These are phyloP conservation scores for Termitomyces sp. DNA, from an alignment of 768 basidiomycete genomes.

Conservation along the genomic window DNA sequence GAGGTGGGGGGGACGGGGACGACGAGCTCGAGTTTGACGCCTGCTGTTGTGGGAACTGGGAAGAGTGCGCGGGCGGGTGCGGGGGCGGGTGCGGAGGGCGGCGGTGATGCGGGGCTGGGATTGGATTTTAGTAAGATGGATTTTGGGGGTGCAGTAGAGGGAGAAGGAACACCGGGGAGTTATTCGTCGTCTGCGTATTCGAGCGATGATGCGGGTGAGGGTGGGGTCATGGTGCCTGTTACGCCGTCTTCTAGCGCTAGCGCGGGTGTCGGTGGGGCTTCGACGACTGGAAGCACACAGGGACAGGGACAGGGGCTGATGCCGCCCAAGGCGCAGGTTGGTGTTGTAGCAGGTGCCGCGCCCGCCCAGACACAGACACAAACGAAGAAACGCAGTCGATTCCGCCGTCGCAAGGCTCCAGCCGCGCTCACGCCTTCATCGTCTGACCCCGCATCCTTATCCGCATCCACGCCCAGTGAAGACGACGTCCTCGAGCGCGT, in stretches of 20 bases:
- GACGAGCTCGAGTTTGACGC: constrained; percentile 30
- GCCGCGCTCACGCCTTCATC: constrained; percentile 1
- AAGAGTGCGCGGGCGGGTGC: too few relatives aligned
- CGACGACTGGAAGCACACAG: background rate
- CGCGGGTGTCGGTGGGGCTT: too few relatives aligned
- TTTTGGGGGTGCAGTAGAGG: constrained; percentile 10
- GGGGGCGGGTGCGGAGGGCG: too few relatives aligned
- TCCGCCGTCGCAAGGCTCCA: constrained; percentile 15
- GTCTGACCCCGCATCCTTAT: background rate
- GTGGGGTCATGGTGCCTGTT: too few relatives aligned
- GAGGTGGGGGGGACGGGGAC: too few relatives aligned
- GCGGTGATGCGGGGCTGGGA: constrained; percentile 19
- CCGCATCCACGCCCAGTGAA: background rate
- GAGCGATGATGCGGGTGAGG: constrained; percentile 44
- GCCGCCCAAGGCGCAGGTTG: background rate
- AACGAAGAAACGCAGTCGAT: constrained; percentile 15
- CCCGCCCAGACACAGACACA: constrained; percentile 12
- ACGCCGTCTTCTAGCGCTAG: constrained; percentile 7
- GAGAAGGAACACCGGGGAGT: constrained; percentile 14
- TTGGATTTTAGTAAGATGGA: constrained; percentile 14
- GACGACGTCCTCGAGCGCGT: constrained; percentile 69
- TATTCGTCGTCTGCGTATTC: constrained; percentile 34
- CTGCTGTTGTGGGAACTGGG: too few relatives aligned
- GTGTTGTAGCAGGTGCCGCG: background rate
- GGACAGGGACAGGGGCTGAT: background rate